Evolutionary conservation across 1,284 basidiomycete genomes (phyloP).

Genomic region (Cystobasidium slooffiae): DNA sequence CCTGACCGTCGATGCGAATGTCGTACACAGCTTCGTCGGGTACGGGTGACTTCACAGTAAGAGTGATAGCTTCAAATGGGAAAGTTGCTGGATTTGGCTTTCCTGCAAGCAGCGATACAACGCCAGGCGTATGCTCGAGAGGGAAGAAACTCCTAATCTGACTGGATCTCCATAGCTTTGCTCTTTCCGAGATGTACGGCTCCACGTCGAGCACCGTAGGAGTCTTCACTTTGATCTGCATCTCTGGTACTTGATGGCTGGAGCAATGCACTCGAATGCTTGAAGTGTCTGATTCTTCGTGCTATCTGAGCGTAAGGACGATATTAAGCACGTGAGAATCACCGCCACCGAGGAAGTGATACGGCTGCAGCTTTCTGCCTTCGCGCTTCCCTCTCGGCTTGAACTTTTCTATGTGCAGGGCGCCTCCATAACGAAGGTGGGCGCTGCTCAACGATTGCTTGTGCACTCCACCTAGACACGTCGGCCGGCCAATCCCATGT

Average conservation of each 20-base stretch:
- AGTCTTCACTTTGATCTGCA: background rate
- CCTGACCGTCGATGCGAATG: conserved; percentile 54
- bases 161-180: conserved; percentile 35
- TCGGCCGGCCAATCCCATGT: too few species aligned
- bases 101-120: conserved; percentile 58
- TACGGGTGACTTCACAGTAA: conserved; percentile 59
- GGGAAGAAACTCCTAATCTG: conserved; percentile 46
- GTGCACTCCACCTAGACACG: too few species aligned
- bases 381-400: too few species aligned
- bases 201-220: conserved; percentile 4
- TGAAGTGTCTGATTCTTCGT: too few species aligned
- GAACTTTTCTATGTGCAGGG: too few species aligned
- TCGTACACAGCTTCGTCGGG: conserved; percentile 42
- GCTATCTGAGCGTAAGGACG: too few species aligned
- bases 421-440: too few species aligned
- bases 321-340: too few species aligned
- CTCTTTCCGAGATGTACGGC: conserved; percentile 5
- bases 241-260: background rate
- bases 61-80: conserved; percentile 76
- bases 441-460: too few species aligned
- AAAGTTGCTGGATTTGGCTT: conserved; percentile 86
- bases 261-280: background rate
- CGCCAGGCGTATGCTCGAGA: conserved; percentile 38
- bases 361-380: too few species aligned
- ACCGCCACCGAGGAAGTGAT: too few species aligned